Conservation (phyloP, 805 yeast species). For the Suhomyces xylopsoci region DNA sequence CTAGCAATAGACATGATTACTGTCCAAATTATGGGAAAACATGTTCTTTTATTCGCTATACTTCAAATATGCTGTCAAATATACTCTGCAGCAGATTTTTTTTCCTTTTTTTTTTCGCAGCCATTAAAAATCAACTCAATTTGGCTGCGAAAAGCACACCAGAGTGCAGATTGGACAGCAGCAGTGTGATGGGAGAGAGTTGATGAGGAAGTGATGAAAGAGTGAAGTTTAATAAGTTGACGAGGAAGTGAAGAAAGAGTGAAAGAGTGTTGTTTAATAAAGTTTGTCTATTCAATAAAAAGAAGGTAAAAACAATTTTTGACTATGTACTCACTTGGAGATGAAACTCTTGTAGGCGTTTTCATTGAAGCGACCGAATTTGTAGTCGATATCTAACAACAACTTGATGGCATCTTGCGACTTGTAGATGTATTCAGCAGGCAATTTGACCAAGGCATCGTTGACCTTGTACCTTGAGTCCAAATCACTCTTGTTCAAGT, state of each 20-base stretch:
- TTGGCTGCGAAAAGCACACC: neutral
- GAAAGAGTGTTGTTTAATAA: too few relatives aligned
- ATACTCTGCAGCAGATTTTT: neutral
- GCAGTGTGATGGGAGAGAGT: too few relatives aligned
- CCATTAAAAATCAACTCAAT: neutral
- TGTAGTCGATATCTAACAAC: constrained; percentile 60
- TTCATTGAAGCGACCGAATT: constrained; percentile 54
- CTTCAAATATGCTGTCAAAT: neutral
- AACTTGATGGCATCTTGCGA: constrained; percentile 59
- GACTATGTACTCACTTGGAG: constrained; percentile 8
- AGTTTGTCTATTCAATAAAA: neutral
- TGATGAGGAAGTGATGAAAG: too few relatives aligned
- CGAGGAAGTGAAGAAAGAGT: too few relatives aligned
- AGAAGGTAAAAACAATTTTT: neutral
- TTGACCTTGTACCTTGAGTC: constrained; percentile 16
- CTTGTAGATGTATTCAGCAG: constrained; percentile 49
- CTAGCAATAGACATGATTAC: neutral
- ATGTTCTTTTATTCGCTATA: neutral
- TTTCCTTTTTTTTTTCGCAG: neutral
- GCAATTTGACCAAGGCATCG: constrained; percentile 42
- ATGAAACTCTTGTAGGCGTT: constrained; percentile 41
- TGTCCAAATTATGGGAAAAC: neutral
- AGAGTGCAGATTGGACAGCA: neutral
- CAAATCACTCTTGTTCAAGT: constrained; percentile 27
- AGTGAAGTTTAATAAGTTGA: too few relatives aligned